Conservation (phyloP, 768 basidiomycete genomes). For the Mycena alexandri region DNA sequence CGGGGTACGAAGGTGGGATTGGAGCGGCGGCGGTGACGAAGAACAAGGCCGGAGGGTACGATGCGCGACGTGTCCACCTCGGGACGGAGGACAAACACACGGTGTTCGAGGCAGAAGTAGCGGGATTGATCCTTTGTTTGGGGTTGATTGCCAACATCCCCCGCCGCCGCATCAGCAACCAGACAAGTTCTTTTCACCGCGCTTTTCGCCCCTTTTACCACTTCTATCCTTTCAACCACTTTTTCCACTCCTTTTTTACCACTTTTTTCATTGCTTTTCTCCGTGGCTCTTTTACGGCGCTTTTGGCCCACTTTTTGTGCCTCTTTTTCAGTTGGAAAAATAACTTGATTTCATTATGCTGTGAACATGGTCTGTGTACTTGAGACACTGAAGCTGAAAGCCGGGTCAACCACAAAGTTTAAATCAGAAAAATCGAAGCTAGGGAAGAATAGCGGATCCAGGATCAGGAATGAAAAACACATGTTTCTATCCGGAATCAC, state of each 20-base stretch:
- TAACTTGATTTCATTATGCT: too few relatives aligned
- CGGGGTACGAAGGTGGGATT: slow-evolving; percentile 8
- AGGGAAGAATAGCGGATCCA: too few relatives aligned
- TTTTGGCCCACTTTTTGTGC: not conserved
- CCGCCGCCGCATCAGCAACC: slow-evolving; percentile 3
- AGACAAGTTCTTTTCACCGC: slow-evolving; percentile 3
- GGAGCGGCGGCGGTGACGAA: slow-evolving; percentile 3
- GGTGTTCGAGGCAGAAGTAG: slow-evolving; percentile 13
- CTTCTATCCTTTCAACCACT: not conserved
- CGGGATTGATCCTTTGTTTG: slow-evolving; percentile 11
- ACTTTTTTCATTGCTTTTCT: not conserved
- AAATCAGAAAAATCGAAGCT: too few relatives aligned
- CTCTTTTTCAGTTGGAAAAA: not conserved
- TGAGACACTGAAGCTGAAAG: too few relatives aligned
- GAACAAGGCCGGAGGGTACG: slow-evolving; percentile 3
- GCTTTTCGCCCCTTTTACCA: not conserved
- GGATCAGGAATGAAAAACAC: too few relatives aligned
- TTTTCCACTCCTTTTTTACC: not conserved
- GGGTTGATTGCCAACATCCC: slow-evolving; percentile 1
- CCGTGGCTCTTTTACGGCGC: not conserved
- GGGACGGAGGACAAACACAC: not conserved
- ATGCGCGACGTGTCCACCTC: not conserved
- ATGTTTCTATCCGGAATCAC: too few relatives aligned
- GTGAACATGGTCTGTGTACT: too few relatives aligned
- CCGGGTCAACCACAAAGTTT: too few relatives aligned